A percentile compares a stretch with the other conserved stretches of the same genome.
phyloP scores from a whole-genome alignment of 768 basidiomycete genomes.

The Pisolithus sp. region DNA sequence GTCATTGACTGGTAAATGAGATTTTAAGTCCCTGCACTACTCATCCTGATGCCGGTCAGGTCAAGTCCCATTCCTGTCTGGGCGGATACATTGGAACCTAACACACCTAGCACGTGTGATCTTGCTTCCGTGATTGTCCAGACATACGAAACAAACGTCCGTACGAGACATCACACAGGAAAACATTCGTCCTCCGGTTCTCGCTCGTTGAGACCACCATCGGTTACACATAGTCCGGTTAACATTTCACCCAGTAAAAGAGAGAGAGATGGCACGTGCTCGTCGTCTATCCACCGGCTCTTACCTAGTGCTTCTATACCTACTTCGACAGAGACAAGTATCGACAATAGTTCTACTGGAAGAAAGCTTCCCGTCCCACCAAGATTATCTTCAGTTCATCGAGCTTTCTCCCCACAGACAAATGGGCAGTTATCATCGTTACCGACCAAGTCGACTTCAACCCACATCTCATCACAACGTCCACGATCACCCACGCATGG shows the following conservation, averaged over 20 bases:
- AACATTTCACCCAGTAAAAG: not conserved
- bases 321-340: not conserved
- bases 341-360: not conserved
- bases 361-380: conserved; percentile 18
- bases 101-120: conserved; percentile 17
- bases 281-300: not conserved
- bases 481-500: too few species aligned
- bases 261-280: not conserved
- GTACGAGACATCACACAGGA: not conserved
- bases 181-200: not conserved
- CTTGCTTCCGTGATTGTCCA: conserved; percentile 23
- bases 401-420: conserved; percentile 2
- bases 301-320: not conserved
- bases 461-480: not conserved
- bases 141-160: conserved; percentile 21
- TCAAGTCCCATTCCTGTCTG: conserved; percentile 24
- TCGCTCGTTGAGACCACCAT: not conserved
- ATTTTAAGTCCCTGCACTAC: not conserved
- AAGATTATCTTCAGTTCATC: conserved; percentile 7
- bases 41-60: conserved; percentile 13
- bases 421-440: not conserved
- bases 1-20: conserved; percentile 24
- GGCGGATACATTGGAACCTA: conserved; percentile 26
- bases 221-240: not conserved
- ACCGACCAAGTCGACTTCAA: not conserved